Evolutionary conservation across 148 eudicot species (phyloP), one percentile per base, ranked within the genome.

Genomic region (Chenopodium suecicum): DNA sequence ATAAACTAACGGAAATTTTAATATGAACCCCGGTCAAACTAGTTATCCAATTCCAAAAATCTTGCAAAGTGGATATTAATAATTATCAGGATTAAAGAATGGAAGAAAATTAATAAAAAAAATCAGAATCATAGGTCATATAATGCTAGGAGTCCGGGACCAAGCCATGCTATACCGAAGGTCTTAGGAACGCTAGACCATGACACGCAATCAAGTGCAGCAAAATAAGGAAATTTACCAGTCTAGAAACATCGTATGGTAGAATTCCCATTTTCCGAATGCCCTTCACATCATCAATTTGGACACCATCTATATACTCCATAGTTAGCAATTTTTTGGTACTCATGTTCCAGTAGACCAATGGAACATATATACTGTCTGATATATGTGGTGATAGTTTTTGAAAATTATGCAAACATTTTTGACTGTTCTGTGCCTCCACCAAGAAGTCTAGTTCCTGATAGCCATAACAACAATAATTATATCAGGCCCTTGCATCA

Each of bases 391-490:
- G 98, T 64, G 99, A 96, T 81, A 88, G 87, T 90, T 83, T 91
- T 86, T 86, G 89, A 86, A 96, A 96, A 89, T 96, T 96, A 62
- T 89, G 89, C 89, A 96, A 85, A 85, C 99, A 94, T 88, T 90
- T 94, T 71, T 90, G 77, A 68, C 97, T 94, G 90, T 92, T 96
- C 89, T 89, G 89, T 63, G 98, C 99, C 89, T 96, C 99, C 79
- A 88, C 83, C 88, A 89, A 84, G 86, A 96, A 96, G 89, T 96
- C 98, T 83, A 96, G 87, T 81, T 96, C 99, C 99, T 96, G 86
- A 83, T 62, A 93, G 80, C 68, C 85, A 86, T 78, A 79, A 34
- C 79, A 78, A 78, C 50, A 66, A 75, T 46, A 9, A 74, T 80
- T 47, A 70, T 32, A 75, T 58, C 16, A 70, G n/a, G 9, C 32